Evolutionary conservation across 2,329 filamentous ascomycete genomes (phyloP).

Genomic region (Alternaria novae-zelandiae): DNA sequence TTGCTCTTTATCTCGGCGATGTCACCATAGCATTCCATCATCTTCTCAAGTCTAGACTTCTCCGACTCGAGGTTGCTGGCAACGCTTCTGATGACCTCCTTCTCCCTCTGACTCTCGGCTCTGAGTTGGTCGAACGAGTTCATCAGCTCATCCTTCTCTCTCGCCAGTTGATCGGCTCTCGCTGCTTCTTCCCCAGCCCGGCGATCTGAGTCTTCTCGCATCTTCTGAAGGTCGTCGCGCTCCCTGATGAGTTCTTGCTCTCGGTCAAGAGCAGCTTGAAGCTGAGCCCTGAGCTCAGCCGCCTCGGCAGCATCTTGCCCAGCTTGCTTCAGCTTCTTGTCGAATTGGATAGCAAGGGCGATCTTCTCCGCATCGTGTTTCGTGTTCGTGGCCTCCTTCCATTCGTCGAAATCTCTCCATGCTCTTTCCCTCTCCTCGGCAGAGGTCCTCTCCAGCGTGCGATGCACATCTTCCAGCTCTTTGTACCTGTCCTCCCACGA

Average conservation of each 20-base stretch:
- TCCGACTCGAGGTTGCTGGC: slow-evolving; percentile 50
- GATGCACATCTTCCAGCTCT: slow-evolving; percentile 51
- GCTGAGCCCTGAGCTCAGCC: slow-evolving; percentile 43
- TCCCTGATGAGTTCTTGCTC: slow-evolving; percentile 56
- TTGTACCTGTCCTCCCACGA: slow-evolving; percentile 53
- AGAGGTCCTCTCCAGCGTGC: slow-evolving; percentile 47
- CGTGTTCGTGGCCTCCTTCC: slow-evolving; percentile 47
- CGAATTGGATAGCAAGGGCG: slow-evolving; percentile 48
- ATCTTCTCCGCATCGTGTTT: slow-evolving; percentile 49
- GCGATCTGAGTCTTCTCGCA: slow-evolving; percentile 31
- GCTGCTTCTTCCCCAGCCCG: slow-evolving; percentile 44
- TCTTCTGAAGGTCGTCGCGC: slow-evolving; percentile 56
- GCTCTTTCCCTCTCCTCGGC: slow-evolving; percentile 45
- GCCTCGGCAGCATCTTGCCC: slow-evolving; percentile 53
- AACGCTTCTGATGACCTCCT: slow-evolving; percentile 47
- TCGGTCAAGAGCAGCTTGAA: slow-evolving; percentile 54
- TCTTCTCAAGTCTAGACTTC: slow-evolving; percentile 51
- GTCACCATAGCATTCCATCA: slow-evolving; percentile 52
- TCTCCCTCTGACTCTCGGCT: slow-evolving; percentile 45
- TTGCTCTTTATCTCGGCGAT: slow-evolving; percentile 53
- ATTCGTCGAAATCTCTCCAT: slow-evolving; percentile 52
- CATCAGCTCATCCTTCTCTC: slow-evolving; percentile 47
- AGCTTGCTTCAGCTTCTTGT: slow-evolving; percentile 53
- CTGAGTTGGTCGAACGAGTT: slow-evolving; percentile 41
- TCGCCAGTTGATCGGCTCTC: slow-evolving; percentile 34